phyloP scores from a whole-genome alignment of 1,139 yeast species.

The Ogataea hybrid region DNA sequence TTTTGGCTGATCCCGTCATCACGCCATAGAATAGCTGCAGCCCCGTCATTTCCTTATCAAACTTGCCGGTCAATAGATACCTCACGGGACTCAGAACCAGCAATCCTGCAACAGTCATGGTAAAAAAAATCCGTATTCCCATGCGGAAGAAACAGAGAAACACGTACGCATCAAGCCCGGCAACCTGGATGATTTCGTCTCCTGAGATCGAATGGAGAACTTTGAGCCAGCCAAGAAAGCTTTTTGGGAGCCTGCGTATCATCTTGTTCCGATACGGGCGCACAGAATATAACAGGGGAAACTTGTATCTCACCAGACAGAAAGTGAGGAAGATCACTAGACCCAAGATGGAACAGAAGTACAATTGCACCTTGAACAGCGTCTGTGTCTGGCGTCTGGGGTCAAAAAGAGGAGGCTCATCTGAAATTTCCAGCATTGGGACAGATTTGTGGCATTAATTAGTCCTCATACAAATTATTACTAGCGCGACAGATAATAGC shows the following conservation, averaged over 20 bases:
- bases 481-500: constrained; percentile 8
- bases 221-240: constrained; percentile 56
- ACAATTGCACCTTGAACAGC: constrained; percentile 33
- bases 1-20: constrained; percentile 5
- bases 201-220: constrained; percentile 49
- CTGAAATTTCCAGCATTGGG: constrained; percentile 4
- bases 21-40: constrained; percentile 8
- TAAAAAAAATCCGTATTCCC: constrained; percentile 61
- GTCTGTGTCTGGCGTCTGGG: constrained; percentile 34
- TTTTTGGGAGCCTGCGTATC: constrained; percentile 31
- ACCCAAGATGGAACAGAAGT: constrained; percentile 31
- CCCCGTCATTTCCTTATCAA: constrained; percentile 49
- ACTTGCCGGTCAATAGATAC: constrained; percentile 64
- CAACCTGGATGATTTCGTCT: constrained; percentile 56
- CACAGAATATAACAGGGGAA: constrained; percentile 32
- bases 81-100: constrained; percentile 72
- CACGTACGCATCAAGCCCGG: constrained; percentile 67
- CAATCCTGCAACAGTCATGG: constrained; percentile 61
- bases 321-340: constrained; percentile 28
- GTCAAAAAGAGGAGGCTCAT: constrained; percentile 30
- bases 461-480: not conserved
- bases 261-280: constrained; percentile 31
- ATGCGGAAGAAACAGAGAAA: constrained; percentile 77
- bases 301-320: constrained; percentile 30
- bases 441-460: not conserved